phyloP scores from a whole-genome alignment of 495 filamentous ascomycete genomes.

The Lichenothelia convexa region DNA sequence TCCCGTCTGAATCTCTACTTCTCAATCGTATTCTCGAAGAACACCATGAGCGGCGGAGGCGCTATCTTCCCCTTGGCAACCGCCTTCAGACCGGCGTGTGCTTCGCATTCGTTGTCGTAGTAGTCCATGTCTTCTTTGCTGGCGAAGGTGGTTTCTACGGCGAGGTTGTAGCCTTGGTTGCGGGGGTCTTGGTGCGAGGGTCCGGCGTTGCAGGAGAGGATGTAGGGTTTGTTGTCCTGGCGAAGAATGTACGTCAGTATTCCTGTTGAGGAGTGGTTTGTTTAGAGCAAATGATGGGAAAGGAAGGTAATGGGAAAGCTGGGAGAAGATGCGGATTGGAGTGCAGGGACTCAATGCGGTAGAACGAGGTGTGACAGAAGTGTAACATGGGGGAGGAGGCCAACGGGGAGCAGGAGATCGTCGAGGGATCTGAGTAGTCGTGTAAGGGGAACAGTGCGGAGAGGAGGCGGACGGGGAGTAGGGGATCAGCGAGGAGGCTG shows the following conservation, averaged over 20 bases:
- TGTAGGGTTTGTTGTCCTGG: slow-evolving; percentile 51
- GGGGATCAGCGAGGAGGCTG: too few relatives aligned
- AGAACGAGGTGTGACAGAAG: too few relatives aligned
- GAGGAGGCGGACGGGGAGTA: too few relatives aligned
- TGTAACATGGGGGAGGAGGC: not conserved
- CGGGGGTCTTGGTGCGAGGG: slow-evolving; percentile 32
- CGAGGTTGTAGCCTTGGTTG: slow-evolving; percentile 44
- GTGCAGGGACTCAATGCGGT: too few relatives aligned
- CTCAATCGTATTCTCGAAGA: slow-evolving; percentile 7
- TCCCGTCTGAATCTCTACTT: too few relatives aligned
- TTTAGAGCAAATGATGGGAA: not conserved
- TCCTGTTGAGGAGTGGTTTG: not conserved
- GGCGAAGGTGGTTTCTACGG: slow-evolving; percentile 39
- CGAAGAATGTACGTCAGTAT: not conserved
- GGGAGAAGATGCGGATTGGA: not conserved
- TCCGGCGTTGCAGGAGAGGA: slow-evolving; percentile 30
- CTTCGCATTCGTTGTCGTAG: slow-evolving; percentile 45
- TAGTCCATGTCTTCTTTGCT: slow-evolving; percentile 50
- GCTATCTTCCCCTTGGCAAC: slow-evolving; percentile 15
- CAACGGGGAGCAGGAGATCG: too few relatives aligned
- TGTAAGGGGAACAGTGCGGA: too few relatives aligned
- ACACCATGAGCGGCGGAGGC: slow-evolving; percentile 11
- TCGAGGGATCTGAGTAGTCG: too few relatives aligned
- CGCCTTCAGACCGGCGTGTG: slow-evolving; percentile 42
- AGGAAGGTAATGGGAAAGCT: slow-evolving; percentile 1